Percentiles rank a stretch among this genome's conserved stretches.
Conservation (phyloP, 345 rosid genomes). For the Crucihimalaya himalaica region DNA sequence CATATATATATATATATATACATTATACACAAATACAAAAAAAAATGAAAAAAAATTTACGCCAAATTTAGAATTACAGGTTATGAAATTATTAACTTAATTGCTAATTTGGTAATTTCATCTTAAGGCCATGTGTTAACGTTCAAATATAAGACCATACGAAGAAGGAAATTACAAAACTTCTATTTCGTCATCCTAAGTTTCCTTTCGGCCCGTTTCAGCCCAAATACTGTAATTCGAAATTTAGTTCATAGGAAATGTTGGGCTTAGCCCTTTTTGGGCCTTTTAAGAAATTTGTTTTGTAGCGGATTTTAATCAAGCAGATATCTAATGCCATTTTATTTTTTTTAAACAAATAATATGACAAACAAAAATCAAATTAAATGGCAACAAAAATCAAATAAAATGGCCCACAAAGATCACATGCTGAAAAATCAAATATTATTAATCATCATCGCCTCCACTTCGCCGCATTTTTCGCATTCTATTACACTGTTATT, state of each 20-base stretch:
- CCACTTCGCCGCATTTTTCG: constrained; percentile 33
- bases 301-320: not conserved
- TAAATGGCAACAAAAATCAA: not conserved
- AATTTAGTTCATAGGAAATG: not conserved
- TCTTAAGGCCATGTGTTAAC: not conserved
- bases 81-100: not conserved
- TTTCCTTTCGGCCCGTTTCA: not conserved
- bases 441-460: constrained; percentile 2
- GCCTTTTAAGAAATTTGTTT: not conserved
- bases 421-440: constrained; percentile 16
- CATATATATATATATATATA: not conserved
- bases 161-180: not conserved
- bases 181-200: not conserved
- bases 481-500: not conserved
- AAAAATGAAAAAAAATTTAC: not conserved
- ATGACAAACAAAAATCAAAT: not conserved
- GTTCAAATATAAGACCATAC: not conserved
- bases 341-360: too few species aligned
- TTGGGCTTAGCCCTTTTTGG: not conserved
- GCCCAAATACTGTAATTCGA: not conserved
- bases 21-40: too few species aligned
- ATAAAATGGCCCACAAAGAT: constrained; percentile 30
- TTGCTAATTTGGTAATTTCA: not conserved
- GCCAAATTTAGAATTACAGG: not conserved
- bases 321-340: not conserved